Base-by-base conservation (phyloP, 306 rosid species). In the Prosopis cineraria region DNA sequence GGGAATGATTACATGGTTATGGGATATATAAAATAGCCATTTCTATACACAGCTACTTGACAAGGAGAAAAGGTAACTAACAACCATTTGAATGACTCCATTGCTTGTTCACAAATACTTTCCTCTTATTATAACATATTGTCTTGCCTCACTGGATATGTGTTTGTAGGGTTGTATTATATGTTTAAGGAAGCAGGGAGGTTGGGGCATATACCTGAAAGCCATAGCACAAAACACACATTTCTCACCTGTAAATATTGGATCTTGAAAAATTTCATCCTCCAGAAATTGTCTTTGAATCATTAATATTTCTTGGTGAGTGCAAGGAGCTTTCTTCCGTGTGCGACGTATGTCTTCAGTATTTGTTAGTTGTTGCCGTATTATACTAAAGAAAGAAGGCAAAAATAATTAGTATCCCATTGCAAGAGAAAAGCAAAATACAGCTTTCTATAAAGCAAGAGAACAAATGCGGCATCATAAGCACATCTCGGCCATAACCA, bases 251-350 rank as follows among this genome's bases (percentile, higher is more conserved):
- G 90, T 86, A 71, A 84, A 83, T 71, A 89, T 81, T 68, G 99
- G 84, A 82, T 89, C 90, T 40, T 39, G 84, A 82, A 96, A 91
- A 79, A 93, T 83, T 75, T 86, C 94, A 68, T 88, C 98, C 82
- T 91, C 99, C 85, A 90, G 45, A 82, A 80, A 89, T 73, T 93
- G 96, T 88, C 98, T 90, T 83, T 85, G 94, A 81, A 96, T 91
- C 89, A 85, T 85, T 77, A 88, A 84, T 84, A 96, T 96, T 82
- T 96, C 99, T 68, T 83, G 85, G 34, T 74, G 66, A 29, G 98
- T 90, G 75, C 99, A 96, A 67, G 99, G 99, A 77, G 99, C 98
- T 82, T 96, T 96, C 84, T 88, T 96, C 37, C 99, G 86, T 14
- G 85, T 64, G 30, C 99, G 98, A 13, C 99, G 98, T 78, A 96